A percentile compares a stretch with the other conserved stretches of the same genome.
Evolutionary conservation across 805 yeast species (phyloP).

Genomic region (Vanderwaltozyma verrucispora): DNA sequence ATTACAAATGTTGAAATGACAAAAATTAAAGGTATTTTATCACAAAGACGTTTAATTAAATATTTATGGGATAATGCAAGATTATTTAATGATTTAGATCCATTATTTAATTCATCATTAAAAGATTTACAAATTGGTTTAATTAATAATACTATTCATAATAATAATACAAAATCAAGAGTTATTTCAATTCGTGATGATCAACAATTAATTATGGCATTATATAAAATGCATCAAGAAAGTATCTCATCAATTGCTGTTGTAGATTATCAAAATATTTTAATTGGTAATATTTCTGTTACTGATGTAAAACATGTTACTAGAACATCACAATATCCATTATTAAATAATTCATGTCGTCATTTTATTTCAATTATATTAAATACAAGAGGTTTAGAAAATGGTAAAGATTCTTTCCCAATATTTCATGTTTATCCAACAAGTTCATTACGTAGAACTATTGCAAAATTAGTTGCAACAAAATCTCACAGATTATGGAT

Average conservation of each 20-base stretch:
- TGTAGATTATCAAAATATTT: conserved; percentile 62
- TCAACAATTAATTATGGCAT: conserved; percentile 75
- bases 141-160: conserved; percentile 30
- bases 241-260: conserved; percentile 88
- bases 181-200: conserved; percentile 83
- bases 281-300: conserved; percentile 86
- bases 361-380: conserved; percentile 82
- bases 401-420: conserved; percentile 88
- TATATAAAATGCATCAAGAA: conserved; percentile 71
- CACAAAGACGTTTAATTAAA: conserved; percentile 79
- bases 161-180: conserved; percentile 27
- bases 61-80: conserved; percentile 91
- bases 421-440: conserved; percentile 81
- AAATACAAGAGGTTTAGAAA: conserved; percentile 75
- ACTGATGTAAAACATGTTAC: conserved; percentile 88
- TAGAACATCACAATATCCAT: conserved; percentile 73
- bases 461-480: conserved; percentile 93
- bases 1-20: conserved; percentile 46
- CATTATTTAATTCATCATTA: conserved; percentile 55
- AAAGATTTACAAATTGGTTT: conserved; percentile 70
- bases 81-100: conserved; percentile 70
- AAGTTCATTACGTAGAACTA: conserved; percentile 73
- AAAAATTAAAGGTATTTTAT: conserved; percentile 69
- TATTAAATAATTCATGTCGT: conserved; percentile 71
- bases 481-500: conserved; percentile 85